These are phyloP conservation scores for Cladosporium oxysporum DNA, from an alignment of 2,329 filamentous ascomycete species.

Conservation along the genomic window DNA sequence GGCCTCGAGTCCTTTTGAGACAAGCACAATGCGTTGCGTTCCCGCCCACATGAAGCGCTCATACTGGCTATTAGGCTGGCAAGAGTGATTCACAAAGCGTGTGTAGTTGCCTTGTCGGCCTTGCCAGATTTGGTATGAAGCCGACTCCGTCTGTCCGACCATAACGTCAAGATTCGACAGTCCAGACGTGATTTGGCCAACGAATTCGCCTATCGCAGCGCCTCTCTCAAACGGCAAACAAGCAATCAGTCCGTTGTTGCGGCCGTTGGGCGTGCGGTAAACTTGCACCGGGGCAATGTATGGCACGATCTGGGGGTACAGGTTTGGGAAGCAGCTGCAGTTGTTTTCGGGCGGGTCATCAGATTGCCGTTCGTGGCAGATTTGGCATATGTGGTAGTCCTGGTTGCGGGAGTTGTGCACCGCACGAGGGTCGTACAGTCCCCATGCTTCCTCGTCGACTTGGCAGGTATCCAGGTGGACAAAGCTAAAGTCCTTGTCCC, in stretches of 20 bases:
- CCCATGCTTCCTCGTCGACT: conserved; percentile 53
- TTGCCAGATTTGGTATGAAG: conserved; percentile 61
- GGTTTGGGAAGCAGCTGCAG: conserved; percentile 56
- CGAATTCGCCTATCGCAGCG: conserved; percentile 56
- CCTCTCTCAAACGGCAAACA: conserved; percentile 54
- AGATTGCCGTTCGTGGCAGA: conserved; percentile 53
- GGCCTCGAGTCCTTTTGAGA: conserved; percentile 56
- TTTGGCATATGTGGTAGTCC: conserved; percentile 42
- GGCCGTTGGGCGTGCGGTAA: conserved; percentile 54
- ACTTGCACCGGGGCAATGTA: conserved; percentile 52
- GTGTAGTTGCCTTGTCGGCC: conserved; percentile 59
- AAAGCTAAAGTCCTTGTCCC: conserved; percentile 51
- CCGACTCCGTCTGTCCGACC: conserved; percentile 44
- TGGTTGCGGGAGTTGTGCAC: conserved; percentile 36
- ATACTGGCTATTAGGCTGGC: conserved; percentile 59
- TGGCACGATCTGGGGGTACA: conserved; percentile 51
- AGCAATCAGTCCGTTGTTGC: conserved; percentile 56
- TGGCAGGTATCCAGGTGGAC: conserved; percentile 53
- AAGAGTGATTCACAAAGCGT: conserved; percentile 61
- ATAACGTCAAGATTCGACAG: conserved; percentile 58
- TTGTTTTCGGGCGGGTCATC: conserved; percentile 51
- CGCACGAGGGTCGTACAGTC: conserved; percentile 52
- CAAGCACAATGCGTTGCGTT: conserved; percentile 56
- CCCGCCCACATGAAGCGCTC: conserved; percentile 60
- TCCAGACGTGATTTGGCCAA: conserved; percentile 56